Percentiles rank a stretch among this genome's conserved stretches.
Evolutionary conservation across 164 flowering plant genomes (phyloP).

Genomic region (Echeveria elegans): DNA sequence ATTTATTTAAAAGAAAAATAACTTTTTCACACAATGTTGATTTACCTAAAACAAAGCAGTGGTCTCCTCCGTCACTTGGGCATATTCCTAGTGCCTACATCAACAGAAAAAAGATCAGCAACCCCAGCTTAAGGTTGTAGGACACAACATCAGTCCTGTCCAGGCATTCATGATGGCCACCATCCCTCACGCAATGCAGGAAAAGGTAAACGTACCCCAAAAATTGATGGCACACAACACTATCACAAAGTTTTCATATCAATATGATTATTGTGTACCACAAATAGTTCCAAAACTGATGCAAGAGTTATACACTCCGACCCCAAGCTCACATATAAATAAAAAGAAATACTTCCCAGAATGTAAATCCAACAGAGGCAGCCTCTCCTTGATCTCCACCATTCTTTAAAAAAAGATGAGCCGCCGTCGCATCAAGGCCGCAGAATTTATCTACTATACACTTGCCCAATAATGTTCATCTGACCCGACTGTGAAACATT

Average conservation of each 20-base stretch:
- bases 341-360: neutral
- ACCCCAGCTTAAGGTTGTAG: too few species aligned
- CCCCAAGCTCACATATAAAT: neutral
- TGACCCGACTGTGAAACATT: neutral
- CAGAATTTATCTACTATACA: neutral
- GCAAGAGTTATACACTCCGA: slow-evolving; percentile 3
- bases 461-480: neutral
- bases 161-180: too few species aligned
- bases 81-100: too few species aligned
- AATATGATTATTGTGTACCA: neutral
- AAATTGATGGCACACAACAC: neutral
- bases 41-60: too few species aligned
- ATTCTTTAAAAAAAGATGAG: neutral
- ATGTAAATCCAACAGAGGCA: neutral
- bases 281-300: slow-evolving; percentile 11
- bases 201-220: neutral
- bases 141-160: too few species aligned
- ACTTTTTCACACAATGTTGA: too few species aligned
- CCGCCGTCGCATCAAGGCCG: neutral
- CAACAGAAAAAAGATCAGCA: too few species aligned
- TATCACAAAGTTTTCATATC: neutral
- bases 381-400: neutral
- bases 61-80: too few species aligned
- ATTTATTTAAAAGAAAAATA: too few species aligned
- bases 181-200: too few species aligned